These are phyloP conservation scores for Clonostachys byssicola DNA, from an alignment of 2,329 filamentous ascomycete genomes.

Conservation along the genomic window DNA sequence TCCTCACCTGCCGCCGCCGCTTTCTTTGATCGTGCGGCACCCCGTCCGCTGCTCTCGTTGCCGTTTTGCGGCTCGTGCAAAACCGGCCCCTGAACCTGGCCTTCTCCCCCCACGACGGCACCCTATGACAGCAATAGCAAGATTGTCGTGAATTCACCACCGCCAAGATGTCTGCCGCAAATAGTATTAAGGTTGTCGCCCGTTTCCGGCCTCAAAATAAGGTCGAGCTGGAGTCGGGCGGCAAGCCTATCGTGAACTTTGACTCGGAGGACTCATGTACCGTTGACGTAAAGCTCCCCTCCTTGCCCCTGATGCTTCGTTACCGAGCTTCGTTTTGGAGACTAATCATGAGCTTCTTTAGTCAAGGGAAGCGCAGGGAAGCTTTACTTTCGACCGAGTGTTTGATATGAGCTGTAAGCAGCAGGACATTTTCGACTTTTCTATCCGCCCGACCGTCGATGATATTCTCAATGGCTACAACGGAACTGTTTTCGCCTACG, in stretches of 20 bases:
- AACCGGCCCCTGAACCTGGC: neutral
- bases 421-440: constrained; percentile 95
- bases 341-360: constrained; percentile 31
- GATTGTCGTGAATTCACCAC: neutral
- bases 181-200: constrained; percentile 85
- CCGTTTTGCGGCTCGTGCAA: neutral
- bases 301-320: neutral
- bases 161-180: constrained; percentile 51
- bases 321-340: constrained; percentile 1
- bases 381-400: constrained; percentile 96
- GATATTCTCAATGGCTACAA: constrained; percentile 99
- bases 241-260: constrained; percentile 88
- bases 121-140: neutral
- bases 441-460: constrained; percentile 91
- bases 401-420: constrained; percentile 93
- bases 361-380: constrained; percentile 77
- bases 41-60: neutral
- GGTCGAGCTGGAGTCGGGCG: constrained; percentile 83
- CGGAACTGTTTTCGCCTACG: constrained; percentile 97
- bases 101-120: neutral
- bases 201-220: constrained; percentile 97
- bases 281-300: constrained; percentile 61
- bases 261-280: constrained; percentile 84
- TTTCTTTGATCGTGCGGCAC: no score
- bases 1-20: no score